Evolutionary conservation across 768 basidiomycete genomes (phyloP), one percentile per base, ranked within the genome.

Genomic region (Lentinus brumalis): DNA sequence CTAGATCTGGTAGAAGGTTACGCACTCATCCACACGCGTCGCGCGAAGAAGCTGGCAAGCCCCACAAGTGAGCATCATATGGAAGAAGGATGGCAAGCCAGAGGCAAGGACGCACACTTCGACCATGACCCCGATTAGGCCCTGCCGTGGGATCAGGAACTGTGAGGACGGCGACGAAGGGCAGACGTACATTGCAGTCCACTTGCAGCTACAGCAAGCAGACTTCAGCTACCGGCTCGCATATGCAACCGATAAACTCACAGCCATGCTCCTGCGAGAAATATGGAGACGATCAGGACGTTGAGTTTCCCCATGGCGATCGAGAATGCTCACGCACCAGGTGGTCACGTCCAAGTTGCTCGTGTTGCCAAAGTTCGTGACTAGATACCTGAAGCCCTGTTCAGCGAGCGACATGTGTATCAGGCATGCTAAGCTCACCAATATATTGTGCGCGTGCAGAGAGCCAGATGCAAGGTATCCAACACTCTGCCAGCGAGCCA

Each of bases 11-110:
- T 18, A 35, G 40, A 18, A 26, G 21, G 12, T 42, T 21, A 74
- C 77, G 47, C 66, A 81, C 81, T 75, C 68, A 78, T 77, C 79
- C 78, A 81, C 15, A 83, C 79, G 53, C 82, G 77, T 10, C 79
- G 80, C 39, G 81, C 81, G 65, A 83, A 84, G 70, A 82, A 84
- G 62, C 81, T 83, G 59, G 14, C 21, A 2, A 26, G 21, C 21
- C 16, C 47, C 35, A 18, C 32, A 18, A 45, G 40, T 38, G 18
- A 29, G 46, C 42, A 16, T 6, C 46, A 7, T 29, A 11, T 18
- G 8, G 46, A 49, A 31, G 31, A 26, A 57, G 21, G 7, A 39
- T 14, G 4, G 44, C 18, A 38, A 26, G 21, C 21, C 21, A 26
- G 39, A 44, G 8, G n/a, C 44, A 14, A 35, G 44, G 50, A 56